Percentiles rank a stretch among this genome's conserved stretches.
These are phyloP conservation scores for Wallemia ichthyophaga DNA, from an alignment of 1,284 basidiomycete genomes.

Conservation along the genomic window DNA sequence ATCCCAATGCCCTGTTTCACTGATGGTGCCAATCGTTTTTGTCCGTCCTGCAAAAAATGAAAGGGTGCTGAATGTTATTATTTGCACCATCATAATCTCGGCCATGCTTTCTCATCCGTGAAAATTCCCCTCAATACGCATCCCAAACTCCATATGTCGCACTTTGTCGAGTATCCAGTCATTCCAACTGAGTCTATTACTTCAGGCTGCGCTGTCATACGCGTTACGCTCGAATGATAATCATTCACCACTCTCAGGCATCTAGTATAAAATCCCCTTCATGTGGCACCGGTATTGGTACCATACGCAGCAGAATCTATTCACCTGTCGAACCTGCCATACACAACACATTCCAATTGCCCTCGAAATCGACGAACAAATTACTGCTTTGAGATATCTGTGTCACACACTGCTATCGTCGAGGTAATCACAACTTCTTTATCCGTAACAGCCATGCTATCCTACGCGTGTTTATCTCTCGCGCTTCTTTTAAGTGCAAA, in stretches of 20 bases:
- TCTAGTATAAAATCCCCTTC: constrained; percentile 86
- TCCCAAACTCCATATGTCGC: constrained; percentile 94
- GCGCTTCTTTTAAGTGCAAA: neutral
- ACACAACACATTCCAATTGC: constrained; percentile 37
- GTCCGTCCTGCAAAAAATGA: constrained; percentile 29
- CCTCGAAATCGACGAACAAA: constrained; percentile 74
- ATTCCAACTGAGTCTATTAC: constrained; percentile 28
- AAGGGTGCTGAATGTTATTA: constrained; percentile 12
- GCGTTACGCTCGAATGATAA: neutral
- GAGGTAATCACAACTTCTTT: too few species aligned
- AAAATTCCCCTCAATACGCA: constrained; percentile 97
- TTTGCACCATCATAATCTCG: constrained; percentile 59
- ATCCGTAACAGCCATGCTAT: too few species aligned
- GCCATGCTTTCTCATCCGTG: constrained; percentile 80
- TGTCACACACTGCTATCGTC: constrained; percentile 78
- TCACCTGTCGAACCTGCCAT: neutral
- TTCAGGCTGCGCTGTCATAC: constrained; percentile 30
- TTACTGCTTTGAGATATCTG: constrained; percentile 91
- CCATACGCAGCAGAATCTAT: constrained; percentile 42
- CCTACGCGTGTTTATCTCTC: too few species aligned
- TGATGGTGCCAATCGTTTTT: constrained; percentile 54
- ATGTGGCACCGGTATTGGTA: constrained; percentile 45
- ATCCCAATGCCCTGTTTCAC: constrained; percentile 51
- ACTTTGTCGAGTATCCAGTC: constrained; percentile 63
- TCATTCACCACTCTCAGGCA: neutral